Evolutionary conservation across 306 rosid species (phyloP), one percentile per base, ranked within the genome.

Genomic region (Ormosia emarginata): DNA sequence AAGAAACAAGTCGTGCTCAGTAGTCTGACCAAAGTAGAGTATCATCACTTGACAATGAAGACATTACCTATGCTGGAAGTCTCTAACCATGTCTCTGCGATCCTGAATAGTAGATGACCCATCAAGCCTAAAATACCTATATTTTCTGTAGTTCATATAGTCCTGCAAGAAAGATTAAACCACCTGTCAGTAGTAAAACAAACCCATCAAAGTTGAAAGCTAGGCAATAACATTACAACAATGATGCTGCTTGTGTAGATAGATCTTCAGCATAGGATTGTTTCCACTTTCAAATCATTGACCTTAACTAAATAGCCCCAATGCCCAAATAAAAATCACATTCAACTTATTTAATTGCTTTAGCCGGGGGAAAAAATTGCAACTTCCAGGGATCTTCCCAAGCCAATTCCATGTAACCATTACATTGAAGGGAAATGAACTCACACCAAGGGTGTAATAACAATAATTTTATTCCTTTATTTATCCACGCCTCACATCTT

Each of bases 61-160:
- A 58, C 82, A 52, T 80, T 89, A 95, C 99, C 99, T 91, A 70
- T 81, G 91, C 88, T 95, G 99, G 80, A 93, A 95, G 84, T 95
- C 99, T 85, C 90, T 88, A 79, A 95, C 99, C 98, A 95, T 95
- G 87, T 95, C 99, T 85, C 97, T 88, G 29, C 99, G 96, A 66
- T 95, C 99, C 89, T 92, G 94, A 79, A 95, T 93, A 67, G 98
- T 82, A 34, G 99, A 93, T 11, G 99, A 95, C 80, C 99, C 99
- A 84, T 95, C 99, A 37, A 95, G 99, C 83, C 99, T 87, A 56
- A 93, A 94, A 86, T 93, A 95, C 78, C 66, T 93, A 83, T 95
- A 95, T 82, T 93, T 95, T 79, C 99, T 87, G 29, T 95, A 95
- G 88, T 93, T 95, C 99, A 95, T 95, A 87, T 95, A 93, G 83